Conservation (phyloP, 257 asterid genomes). For the Solanum neorickii region DNA sequence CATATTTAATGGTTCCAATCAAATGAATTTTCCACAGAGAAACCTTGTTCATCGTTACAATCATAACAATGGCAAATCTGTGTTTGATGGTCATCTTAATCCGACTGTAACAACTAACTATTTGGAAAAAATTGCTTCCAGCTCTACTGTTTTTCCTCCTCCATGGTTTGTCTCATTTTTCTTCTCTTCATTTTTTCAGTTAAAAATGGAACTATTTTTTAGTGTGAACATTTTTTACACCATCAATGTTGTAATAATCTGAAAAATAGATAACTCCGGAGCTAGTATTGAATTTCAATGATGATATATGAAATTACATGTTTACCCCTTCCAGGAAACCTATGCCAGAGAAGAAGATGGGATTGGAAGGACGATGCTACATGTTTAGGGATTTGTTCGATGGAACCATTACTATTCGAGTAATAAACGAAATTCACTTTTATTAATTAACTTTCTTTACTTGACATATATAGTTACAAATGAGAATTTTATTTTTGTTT, state of each 20-base stretch:
- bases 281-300: background rate
- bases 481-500: background rate
- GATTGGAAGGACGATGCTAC: background rate
- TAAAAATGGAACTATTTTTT: too few relatives aligned
- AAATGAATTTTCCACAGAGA: too few relatives aligned
- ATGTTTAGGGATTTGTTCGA: conserved; percentile 22
- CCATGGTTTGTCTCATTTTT: conserved; percentile 1
- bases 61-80: background rate
- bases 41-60: too few relatives aligned
- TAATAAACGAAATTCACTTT: background rate
- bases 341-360: background rate
- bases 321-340: background rate
- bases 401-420: background rate
- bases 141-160: background rate
- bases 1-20: too few relatives aligned
- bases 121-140: background rate
- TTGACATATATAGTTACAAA: background rate
- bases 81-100: background rate
- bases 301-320: background rate
- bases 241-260: too few relatives aligned
- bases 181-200: too few relatives aligned
- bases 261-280: background rate
- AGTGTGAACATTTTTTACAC: too few relatives aligned
- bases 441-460: background rate
- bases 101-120: background rate